Base-by-base conservation (phyloP, 2,329 filamentous ascomycete genomes). In the Talaromyces sp. region DNA sequence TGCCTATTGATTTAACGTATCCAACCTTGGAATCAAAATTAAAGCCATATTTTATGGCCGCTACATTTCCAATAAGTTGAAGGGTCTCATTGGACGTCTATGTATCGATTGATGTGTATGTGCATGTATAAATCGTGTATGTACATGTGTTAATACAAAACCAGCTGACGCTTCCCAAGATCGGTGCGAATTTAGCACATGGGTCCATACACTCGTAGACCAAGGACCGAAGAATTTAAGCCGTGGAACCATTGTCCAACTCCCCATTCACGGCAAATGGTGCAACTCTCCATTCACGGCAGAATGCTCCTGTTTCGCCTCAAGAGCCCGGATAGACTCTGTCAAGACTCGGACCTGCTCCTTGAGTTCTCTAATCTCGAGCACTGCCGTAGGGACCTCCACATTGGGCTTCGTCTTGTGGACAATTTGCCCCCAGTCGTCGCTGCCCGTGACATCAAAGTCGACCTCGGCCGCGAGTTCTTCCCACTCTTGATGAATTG, bases 401-500 rank as follows among this genome's bases (percentile, higher is more conserved):
- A 97, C 84, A 72, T 97, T 91, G 0, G 92, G 89, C 72, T 86
- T 90, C 24, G 85, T 88, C n/a, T 80, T 77, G 56, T 86, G 81
- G 2, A 96, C 92, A 59, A 83, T 87, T 80, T 94, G 91, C 38
- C 83, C 80, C 94, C 94, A 99, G 46, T 62, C 60, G 0, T 89
- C 91, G 29, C 70, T 73, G 63, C 93, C 90, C 14, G 57, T 54
- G 0, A 84, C 80, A 69, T 96, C 90, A 68, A 95, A 90, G 70
- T 96, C 89, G 21, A 93, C 72, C 57, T 89, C 83, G 38, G 67
- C 69, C 3, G 74, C 75, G 70, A 93, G 80, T 72, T 96, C 89
- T 77, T 99, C 94, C 94, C 94, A 99, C 72, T 97, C 93, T 70
- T 97, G 89, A 9, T 89, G 77, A 0, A 86, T 86, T 65, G 97